Evolutionary conservation across 1,284 basidiomycete genomes (phyloP).

Genomic region (Apiotrichum domesticum): DNA sequence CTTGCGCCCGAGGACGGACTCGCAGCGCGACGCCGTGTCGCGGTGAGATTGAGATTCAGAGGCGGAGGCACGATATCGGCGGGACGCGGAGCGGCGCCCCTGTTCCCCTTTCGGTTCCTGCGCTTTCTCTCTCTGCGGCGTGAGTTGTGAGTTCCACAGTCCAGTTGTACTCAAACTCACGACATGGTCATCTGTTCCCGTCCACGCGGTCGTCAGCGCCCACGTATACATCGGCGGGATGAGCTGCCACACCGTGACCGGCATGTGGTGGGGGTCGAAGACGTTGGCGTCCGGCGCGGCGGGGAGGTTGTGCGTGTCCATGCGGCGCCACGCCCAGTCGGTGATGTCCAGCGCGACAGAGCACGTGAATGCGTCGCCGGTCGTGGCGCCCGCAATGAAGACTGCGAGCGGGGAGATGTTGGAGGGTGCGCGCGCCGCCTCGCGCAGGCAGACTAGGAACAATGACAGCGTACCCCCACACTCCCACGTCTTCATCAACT

Average conservation of each 20-base stretch:
- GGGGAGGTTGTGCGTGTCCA: conserved; percentile 6
- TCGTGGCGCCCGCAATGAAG: conserved; percentile 13
- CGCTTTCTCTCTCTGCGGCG: too few relatives aligned
- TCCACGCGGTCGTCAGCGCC: conserved; percentile 18
- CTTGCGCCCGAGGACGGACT: conserved; percentile 2
- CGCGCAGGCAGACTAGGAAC: conserved; percentile 6
- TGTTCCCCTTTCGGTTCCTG: neutral
- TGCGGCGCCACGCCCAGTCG: conserved; percentile 18
- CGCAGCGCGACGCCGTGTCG: neutral
- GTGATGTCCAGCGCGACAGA: conserved; percentile 7
- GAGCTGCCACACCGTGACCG: conserved; percentile 15
- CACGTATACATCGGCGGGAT: conserved; percentile 19
- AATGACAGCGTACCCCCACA: conserved; percentile 7
- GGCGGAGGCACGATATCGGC: neutral
- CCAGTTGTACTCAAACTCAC: neutral
- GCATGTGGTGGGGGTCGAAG: conserved; percentile 20
- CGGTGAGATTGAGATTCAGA: neutral
- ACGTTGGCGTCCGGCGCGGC: conserved; percentile 10
- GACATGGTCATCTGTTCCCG: conserved; percentile 1
- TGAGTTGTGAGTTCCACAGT: neutral
- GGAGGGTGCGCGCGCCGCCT: conserved; percentile 8
- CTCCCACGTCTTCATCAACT: conserved; percentile 11
- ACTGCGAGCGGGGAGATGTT: conserved; percentile 6
- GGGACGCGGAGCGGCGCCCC: neutral
- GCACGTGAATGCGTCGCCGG: conserved; percentile 16